Conservation (phyloP, 257 asterid genomes). For the Nicotiana knightiana region DNA sequence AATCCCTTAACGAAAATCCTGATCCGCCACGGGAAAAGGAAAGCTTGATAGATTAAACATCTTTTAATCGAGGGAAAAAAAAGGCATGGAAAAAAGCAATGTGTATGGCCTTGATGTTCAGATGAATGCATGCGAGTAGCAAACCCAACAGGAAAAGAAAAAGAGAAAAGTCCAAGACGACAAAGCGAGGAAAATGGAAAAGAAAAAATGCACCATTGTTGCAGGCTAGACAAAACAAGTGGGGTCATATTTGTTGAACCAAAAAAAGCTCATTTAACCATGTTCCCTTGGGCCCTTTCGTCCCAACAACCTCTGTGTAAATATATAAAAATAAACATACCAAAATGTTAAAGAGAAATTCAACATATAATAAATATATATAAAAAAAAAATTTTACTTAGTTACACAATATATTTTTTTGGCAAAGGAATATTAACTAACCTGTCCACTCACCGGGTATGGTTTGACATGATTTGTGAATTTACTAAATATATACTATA, state of each 20-base stretch:
- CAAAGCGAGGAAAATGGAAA: background rate
- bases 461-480: too few species aligned
- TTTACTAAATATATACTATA: too few species aligned
- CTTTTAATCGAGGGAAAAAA: background rate
- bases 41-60: background rate
- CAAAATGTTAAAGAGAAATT: too few species aligned
- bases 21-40: too few species aligned
- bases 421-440: too few species aligned
- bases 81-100: background rate
- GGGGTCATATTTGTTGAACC: conserved; percentile 19
- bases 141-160: background rate
- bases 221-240: conserved; percentile 31
- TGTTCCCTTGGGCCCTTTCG: conserved; percentile 5
- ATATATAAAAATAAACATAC: too few species aligned
- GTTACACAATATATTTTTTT: too few species aligned
- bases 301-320: background rate
- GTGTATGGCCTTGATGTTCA: background rate
- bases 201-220: conserved; percentile 11
- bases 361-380: too few species aligned
- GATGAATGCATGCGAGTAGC: background rate
- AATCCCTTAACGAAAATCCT: too few species aligned
- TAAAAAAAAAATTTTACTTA: too few species aligned
- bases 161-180: background rate
- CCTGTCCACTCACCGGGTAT: too few species aligned
- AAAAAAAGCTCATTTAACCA: conserved; percentile 12